Evolutionary conservation across 352 stramenopile genomes (phyloP), one percentile per base, ranked within the genome.

Genomic region (Pythium oligandrum): DNA sequence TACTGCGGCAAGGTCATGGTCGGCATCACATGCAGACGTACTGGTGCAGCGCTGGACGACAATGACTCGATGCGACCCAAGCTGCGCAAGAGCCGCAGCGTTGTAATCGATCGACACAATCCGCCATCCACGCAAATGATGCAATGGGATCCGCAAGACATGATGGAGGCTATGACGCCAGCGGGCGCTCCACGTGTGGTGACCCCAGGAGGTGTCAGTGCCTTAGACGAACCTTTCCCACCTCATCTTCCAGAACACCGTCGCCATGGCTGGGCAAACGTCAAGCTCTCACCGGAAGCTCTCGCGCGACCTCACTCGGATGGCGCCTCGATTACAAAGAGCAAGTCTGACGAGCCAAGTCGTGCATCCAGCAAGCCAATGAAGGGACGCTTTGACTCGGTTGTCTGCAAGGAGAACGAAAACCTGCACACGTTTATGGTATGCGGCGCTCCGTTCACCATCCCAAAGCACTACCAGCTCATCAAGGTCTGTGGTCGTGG

Each of bases 391-490:
- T 64, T 69, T 40, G 78, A 91, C 38, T 77, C 83, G 5, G 63
- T 94, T 6, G 65, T 76, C 36, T 94, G 83, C 61, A 91, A 94
- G 57, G 83, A 94, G 40, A 90, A 94, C 55, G 75, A 81, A 34
- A 73, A 83, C 37, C 94, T 94, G 83, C 84, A 94, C 64, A 92
- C 83, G 10, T 95, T 93, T 51, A 93, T 91, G 75, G 85, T 95
- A 35, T 94, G 83, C 42, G 84, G 86, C n/a, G 85, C 84, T 45
- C 82, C 81, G 9, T 95, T 95, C 48, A 90, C 78, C 44, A 90
- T 95, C 44, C 81, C 86, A 6, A 70, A 75, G 43, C 77, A 93
- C 68, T 95, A 95, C 57, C 71, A 93, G 54, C 69, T 94, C 33
- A 93, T 95, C 49, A 95, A 95, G 54, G 85, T 95, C 8, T 93